phyloP scores from a whole-genome alignment of 1,284 basidiomycete species.

The Tranzscheliella williamsii region DNA sequence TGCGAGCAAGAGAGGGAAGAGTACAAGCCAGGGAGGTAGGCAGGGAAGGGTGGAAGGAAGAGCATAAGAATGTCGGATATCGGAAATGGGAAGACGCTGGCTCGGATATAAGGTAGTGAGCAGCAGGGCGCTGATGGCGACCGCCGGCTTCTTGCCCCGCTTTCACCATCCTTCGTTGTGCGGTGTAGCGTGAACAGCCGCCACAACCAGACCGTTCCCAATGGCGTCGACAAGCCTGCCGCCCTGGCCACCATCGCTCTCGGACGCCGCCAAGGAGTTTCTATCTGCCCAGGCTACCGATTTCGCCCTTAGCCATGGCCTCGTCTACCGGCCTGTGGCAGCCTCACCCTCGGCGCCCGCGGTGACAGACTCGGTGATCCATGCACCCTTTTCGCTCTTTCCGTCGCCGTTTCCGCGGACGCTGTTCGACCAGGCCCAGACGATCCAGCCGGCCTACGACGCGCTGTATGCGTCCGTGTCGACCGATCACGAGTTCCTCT shows the following conservation, averaged over 20 bases:
- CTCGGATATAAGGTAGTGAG: too few species aligned
- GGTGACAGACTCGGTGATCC: constrained; percentile 70
- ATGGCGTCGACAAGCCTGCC: constrained; percentile 7
- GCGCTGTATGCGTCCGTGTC: constrained; percentile 82
- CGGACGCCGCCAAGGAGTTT: constrained; percentile 67
- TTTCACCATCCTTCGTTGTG: too few species aligned
- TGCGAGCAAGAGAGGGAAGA: too few species aligned
- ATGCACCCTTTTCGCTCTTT: constrained; percentile 84
- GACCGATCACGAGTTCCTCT: constrained; percentile 77
- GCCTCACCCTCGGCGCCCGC: constrained; percentile 61
- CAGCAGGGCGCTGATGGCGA: too few species aligned
- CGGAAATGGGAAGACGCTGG: too few species aligned
- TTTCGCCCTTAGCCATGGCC: constrained; percentile 81
- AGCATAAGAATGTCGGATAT: too few species aligned
- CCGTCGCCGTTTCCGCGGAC: constrained; percentile 81
- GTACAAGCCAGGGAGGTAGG: too few species aligned
- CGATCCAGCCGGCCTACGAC: constrained; percentile 80
- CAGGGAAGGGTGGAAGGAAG: too few species aligned
- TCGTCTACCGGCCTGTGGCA: constrained; percentile 74
- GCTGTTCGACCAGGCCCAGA: constrained; percentile 72
- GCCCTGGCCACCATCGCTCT: constrained; percentile 74
- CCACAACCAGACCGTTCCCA: too few species aligned
- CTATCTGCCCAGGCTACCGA: constrained; percentile 74
- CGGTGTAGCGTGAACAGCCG: too few species aligned
- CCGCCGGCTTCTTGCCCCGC: too few species aligned